Percentiles rank a stretch among this genome's conserved stretches.
phyloP scores from a whole-genome alignment of 331 rosid species.

The Malus hybrid region DNA sequence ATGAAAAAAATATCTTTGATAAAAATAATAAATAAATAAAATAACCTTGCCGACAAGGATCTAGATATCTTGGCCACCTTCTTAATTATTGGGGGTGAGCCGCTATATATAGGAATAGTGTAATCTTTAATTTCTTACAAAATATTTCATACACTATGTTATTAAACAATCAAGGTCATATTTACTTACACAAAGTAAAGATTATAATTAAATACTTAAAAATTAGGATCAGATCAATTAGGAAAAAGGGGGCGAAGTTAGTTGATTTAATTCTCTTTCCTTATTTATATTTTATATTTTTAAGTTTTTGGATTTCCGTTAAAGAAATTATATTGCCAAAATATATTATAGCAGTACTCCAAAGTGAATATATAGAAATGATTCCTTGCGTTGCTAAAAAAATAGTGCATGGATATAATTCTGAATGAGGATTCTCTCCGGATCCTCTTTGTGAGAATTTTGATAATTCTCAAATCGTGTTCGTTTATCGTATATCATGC shows the following conservation, averaged over 20 bases:
- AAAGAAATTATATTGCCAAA: too few species aligned
- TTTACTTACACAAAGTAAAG: not conserved
- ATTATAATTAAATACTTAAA: too few species aligned
- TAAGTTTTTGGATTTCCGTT: not conserved
- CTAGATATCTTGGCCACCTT: not conserved
- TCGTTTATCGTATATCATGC: accelerated
- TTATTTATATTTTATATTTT: too few species aligned
- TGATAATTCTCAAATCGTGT: accelerated
- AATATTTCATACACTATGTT: not conserved
- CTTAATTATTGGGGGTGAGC: not conserved
- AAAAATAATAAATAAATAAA: too few species aligned
- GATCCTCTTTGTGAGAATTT: too few species aligned
- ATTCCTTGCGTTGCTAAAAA: not conserved
- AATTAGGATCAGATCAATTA: not conserved
- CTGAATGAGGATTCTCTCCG: too few species aligned
- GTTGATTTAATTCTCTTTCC: not conserved
- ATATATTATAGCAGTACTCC: not conserved
- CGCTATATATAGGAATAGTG: not conserved
- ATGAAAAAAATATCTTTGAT: too few species aligned
- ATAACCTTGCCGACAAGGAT: not conserved
- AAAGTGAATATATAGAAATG: not conserved
- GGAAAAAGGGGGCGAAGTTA: too few species aligned
- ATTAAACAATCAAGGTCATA: not conserved
- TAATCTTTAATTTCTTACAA: not conserved
- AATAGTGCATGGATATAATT: not conserved